Evolutionary conservation across 208 protist species (phyloP).

Genomic region (Leptomonas pyrrhocoris): DNA sequence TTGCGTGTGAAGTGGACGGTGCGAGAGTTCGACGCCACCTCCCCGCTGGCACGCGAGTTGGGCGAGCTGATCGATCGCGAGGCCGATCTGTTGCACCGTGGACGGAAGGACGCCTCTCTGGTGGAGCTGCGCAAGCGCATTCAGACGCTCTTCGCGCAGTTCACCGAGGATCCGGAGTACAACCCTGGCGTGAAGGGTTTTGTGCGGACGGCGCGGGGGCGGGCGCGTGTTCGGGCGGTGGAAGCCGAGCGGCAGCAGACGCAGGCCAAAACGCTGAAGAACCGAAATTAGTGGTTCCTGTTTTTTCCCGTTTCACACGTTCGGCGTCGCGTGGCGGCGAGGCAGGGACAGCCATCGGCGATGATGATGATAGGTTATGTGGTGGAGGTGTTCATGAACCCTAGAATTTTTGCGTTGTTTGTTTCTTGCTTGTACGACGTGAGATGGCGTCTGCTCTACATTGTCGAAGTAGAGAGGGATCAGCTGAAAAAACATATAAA

Average conservation of each 20-base stretch:
- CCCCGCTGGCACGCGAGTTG: conserved; percentile 85
- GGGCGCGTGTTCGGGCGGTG: conserved; percentile 33
- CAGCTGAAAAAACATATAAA: no score
- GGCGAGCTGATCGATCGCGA: conserved; percentile 97
- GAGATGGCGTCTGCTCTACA: no score
- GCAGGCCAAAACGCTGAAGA: conserved; percentile 2
- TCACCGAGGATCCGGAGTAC: conserved; percentile 95
- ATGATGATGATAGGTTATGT: no score
- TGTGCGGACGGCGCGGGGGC: conserved; percentile 58
- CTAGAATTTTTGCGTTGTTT: no score
- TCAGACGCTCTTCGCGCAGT: conserved; percentile 92
- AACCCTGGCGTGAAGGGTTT: conserved; percentile 91
- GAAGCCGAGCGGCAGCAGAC: conserved; percentile 7
- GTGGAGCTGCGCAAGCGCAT: conserved; percentile 88
- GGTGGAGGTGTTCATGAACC: no score
- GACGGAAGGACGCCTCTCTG: conserved; percentile 70
- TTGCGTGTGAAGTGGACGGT: conserved; percentile 98
- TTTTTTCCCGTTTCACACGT: no score
- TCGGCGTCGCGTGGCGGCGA: no score
- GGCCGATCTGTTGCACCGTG: conserved; percentile 95
- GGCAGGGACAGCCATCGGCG: no score
- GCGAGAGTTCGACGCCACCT: conserved; percentile 91
- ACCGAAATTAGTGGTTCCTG: background rate
- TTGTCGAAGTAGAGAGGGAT: no score
- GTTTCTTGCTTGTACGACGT: no score